Percentiles rank a stretch among this genome's conserved stretches.
Conservation (phyloP, 257 asterid genomes). For the Solanum microdontum region DNA sequence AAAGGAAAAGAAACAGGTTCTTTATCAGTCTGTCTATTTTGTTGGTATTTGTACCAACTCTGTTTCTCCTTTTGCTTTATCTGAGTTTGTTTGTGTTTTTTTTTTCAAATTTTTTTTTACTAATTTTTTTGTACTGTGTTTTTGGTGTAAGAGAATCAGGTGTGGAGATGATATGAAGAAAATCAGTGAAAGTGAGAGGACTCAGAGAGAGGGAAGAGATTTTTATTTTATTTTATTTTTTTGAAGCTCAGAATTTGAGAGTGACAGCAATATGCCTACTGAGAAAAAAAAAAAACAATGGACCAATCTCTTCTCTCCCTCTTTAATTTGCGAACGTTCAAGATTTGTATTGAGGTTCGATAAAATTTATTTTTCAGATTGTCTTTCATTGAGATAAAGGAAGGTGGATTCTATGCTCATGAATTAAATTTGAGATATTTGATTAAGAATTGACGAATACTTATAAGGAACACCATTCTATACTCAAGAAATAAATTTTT, state of each 20-base stretch:
- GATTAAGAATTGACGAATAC: background rate
- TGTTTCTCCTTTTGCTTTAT: background rate
- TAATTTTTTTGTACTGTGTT: background rate
- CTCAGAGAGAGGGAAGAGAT: background rate
- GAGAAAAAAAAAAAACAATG: background rate
- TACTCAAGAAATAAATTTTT: background rate
- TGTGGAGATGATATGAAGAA: constrained; percentile 14
- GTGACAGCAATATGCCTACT: constrained; percentile 23
- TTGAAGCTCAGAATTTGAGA: constrained; percentile 52
- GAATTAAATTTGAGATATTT: no score
- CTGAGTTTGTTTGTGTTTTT: background rate
- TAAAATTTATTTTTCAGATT: no score
- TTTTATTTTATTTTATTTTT: background rate
- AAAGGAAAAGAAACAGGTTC: background rate
- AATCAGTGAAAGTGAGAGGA: constrained; percentile 18
- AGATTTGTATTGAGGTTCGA: background rate
- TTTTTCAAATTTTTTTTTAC: background rate
- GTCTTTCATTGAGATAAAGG: background rate
- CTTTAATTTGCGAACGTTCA: background rate
- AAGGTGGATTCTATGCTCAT: no score
- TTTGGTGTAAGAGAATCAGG: constrained; percentile 10
- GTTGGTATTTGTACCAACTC: constrained; percentile 1
- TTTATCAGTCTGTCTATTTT: background rate
- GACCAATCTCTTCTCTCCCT: background rate
- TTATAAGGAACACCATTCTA: no score